phyloP scores from a whole-genome alignment of 2,329 filamentous ascomycete species.

The Gaeumannomyces tritici region DNA sequence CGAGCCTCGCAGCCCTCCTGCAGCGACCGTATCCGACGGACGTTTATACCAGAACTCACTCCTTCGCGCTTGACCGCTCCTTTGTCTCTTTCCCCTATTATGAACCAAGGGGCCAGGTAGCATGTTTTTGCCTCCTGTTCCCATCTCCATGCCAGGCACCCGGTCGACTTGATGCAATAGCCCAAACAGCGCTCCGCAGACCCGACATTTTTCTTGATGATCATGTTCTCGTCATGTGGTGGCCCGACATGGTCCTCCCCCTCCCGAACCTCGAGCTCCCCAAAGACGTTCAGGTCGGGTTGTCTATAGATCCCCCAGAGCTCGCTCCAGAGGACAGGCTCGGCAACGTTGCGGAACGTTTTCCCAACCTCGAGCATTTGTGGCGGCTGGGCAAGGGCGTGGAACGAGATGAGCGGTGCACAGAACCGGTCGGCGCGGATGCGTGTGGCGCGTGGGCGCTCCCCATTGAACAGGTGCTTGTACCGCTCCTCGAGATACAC shows the following conservation, averaged over 20 bases:
- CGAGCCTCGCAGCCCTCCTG: background rate
- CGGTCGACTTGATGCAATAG: conserved; percentile 4
- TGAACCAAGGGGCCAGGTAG: conserved; percentile 38
- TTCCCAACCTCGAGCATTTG: conserved; percentile 35
- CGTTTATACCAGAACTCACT: conserved; percentile 28
- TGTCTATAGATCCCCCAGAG: conserved; percentile 39
- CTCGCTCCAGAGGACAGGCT: conserved; percentile 38
- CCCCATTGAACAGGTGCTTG: conserved; percentile 46
- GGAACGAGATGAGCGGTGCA: conserved; percentile 44
- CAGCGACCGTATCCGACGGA: conserved; percentile 6
- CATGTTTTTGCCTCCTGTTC: conserved; percentile 29
- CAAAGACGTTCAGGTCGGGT: conserved; percentile 26
- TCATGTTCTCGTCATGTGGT: conserved; percentile 29
- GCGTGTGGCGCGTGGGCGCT: conserved; percentile 36
- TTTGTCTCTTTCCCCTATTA: conserved; percentile 26
- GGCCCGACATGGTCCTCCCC: conserved; percentile 39
- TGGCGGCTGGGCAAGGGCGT: conserved; percentile 33
- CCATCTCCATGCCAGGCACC: conserved; percentile 44
- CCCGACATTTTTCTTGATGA: conserved; percentile 21
- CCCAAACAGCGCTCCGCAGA: conserved; percentile 29
- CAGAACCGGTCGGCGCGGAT: conserved; percentile 42
- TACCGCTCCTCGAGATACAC: conserved; percentile 47
- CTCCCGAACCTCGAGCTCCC: conserved; percentile 21
- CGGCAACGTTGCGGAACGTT: conserved; percentile 25
- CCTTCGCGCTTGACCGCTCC: conserved; percentile 12